Evolutionary conservation across 352 stramenopile species (phyloP).

Genomic region (Pythium pyrilobum): DNA sequence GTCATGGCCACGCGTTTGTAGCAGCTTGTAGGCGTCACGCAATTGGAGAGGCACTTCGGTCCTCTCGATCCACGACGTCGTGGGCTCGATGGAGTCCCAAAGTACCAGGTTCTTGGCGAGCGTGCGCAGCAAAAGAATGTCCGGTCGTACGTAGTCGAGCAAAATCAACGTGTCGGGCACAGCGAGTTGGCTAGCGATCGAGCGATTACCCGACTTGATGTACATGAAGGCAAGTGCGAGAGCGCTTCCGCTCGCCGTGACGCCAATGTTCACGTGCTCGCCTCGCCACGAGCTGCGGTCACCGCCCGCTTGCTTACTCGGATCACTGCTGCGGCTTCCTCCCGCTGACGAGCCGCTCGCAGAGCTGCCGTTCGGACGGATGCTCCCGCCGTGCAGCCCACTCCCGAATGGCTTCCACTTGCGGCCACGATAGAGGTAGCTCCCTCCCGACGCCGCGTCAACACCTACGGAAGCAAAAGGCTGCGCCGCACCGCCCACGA

Average conservation of each 20-base stretch:
- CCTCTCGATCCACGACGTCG: constrained; percentile 86
- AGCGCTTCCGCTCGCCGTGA: constrained; percentile 92
- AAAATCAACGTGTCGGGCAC: constrained; percentile 94
- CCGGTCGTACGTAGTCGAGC: constrained; percentile 94
- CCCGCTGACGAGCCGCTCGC: neutral
- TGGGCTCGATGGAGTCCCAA: constrained; percentile 92
- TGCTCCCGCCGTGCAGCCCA: neutral
- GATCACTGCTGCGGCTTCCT: neutral
- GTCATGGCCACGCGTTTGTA: constrained; percentile 4
- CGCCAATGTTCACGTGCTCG: constrained; percentile 93
- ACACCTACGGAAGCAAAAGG: neutral
- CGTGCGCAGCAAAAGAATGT: constrained; percentile 93
- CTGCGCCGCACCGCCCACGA: constrained; percentile 72
- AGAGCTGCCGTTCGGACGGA: neutral
- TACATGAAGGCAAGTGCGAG: constrained; percentile 97
- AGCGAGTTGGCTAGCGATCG: constrained; percentile 75
- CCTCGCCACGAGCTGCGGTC: constrained; percentile 27
- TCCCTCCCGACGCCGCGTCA: constrained; percentile 23
- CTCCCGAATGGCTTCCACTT: constrained; percentile 52
- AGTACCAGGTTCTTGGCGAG: constrained; percentile 93
- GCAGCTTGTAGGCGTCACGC: constrained; percentile 35
- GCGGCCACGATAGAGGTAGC: constrained; percentile 66
- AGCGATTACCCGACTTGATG: constrained; percentile 90
- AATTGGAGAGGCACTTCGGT: constrained; percentile 57
- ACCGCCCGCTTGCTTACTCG: neutral